Evolutionary conservation across 2,329 filamentous ascomycete genomes (phyloP), one percentile per base, ranked within the genome.

Genomic region (Apiospora sp.): DNA sequence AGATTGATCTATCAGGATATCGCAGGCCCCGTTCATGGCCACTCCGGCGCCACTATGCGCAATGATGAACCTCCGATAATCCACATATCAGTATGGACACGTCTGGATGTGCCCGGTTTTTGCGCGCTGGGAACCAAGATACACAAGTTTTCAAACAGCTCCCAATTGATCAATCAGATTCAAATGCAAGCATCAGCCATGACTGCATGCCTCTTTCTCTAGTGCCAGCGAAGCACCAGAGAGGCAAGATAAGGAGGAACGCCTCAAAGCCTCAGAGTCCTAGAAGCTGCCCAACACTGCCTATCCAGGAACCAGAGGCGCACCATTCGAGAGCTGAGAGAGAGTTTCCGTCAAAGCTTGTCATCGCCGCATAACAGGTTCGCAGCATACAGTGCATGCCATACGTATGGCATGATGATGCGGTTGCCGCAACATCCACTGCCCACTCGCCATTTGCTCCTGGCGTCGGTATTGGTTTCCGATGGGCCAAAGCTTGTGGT

Each of bases 231-330:
- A 16, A 7, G 51, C 51, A 19, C 1, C 24, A 58, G 34, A n/a
- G 14, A 12, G 34, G 22, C 37, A 30, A 64, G 58, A 64, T 41
- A 41, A 64, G 10, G 34, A 37, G 12, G 34, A 41, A 41, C 19
- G 54, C 54, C 54, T 37, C 27, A 1, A 64, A 64, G 30, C 54
- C 54, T 61, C 30, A 8, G 41, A 64, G 19, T 30, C 37, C 19
- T 37, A 14, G 7, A n/a, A 34, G 14, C 58, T 5, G 30, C 30
- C 58, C 58, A 5, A 41, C 16, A 24, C 12, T 41, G 34, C 22
- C 58, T 64, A 34, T 41, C n/a, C 12, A 34, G 58, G 58, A n/a
- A 64, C 16, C 5, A 64, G 30, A 64, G 58, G 58, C 58, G 58
- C 58, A n/a, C 10, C 22, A 14, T 10, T 22, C 5, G 19, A 22